Base-by-base conservation (phyloP, 768 basidiomycete genomes). In the Trametes gibbosa region DNA sequence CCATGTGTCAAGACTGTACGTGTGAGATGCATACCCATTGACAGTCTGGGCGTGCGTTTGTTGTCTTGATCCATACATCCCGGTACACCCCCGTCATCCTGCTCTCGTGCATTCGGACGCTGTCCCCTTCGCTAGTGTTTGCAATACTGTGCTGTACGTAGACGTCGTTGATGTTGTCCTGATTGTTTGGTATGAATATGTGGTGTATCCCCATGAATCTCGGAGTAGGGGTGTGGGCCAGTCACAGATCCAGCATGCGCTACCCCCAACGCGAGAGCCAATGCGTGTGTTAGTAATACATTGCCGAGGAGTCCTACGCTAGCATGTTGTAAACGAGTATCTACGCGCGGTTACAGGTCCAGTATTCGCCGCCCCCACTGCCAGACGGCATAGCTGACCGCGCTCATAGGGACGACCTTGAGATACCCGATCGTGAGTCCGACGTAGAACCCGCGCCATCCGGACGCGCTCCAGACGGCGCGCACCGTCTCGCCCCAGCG, bases 331-430 rank as follows among this genome's bases (percentile, higher is more conserved):
- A n/a, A 9, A 35, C 32, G 17, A 23, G 21, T 14, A 21, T 14
- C 27, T 21, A 21, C 10, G 2, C 16, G 24, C 39, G 29, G 29
- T 75, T 72, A 72, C 68, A 72, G 61, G 12, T 61, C 72, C 24
- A 74, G 49, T 34, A 86, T 49, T 46, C 84, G 75, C 75, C 90
- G 90, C 68, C 84, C 80, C 59, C 84, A 77, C 71, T 95, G 90
- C 95, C 95, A 97, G n/a, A 88, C 89, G 10, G 92, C 80, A 67
- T 87, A 96, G 71, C 89, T 91, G 56, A 96, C 88, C 58, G 94
- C 92, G 23, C 88, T 96, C 95, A 98, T 96, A 13, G 96, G 96
- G 58, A 97, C 83, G 41, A 96, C 85, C 79, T 98, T 98, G 54
- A 98, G 66, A 74, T 92, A 97, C 2, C 96, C 96, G 65, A 98